Percentiles rank a stretch among this genome's conserved stretches.
phyloP scores from a whole-genome alignment of 2,329 filamentous ascomycete genomes.

The Madurella mycetomatis region DNA sequence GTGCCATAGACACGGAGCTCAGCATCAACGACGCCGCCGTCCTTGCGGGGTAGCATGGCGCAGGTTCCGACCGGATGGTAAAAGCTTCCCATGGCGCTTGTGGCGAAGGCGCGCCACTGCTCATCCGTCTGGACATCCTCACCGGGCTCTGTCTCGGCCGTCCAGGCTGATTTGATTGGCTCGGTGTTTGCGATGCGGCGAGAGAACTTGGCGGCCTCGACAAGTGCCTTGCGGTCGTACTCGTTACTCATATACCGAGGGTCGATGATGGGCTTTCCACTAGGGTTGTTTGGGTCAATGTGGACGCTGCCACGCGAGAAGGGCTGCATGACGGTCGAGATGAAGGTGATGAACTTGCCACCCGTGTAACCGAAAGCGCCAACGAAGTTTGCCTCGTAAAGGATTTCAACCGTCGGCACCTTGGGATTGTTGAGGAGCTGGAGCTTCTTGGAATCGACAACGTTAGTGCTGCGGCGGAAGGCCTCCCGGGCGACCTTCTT shows the following conservation, averaged over 20 bases:
- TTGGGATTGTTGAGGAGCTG: conserved; percentile 33
- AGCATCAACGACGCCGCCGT: conserved; percentile 19
- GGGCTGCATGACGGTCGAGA: conserved; percentile 30
- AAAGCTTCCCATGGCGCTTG: conserved; percentile 7
- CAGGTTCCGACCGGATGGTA: conserved; percentile 20
- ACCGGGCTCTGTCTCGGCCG: conserved; percentile 33
- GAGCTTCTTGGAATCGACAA: conserved; percentile 35
- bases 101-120: conserved; percentile 11
- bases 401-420: conserved; percentile 39
- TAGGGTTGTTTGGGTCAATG: conserved; percentile 31
- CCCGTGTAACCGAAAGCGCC: conserved; percentile 27
- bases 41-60: conserved; percentile 17
- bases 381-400: conserved; percentile 42
- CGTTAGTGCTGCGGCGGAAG: conserved; percentile 23
- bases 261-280: conserved; percentile 31
- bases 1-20: conserved; percentile 17
- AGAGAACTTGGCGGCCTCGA: conserved; percentile 29
- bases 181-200: conserved; percentile 31
- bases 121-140: conserved; percentile 17
- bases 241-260: conserved; percentile 29
- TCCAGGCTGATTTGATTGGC: conserved; percentile 31
- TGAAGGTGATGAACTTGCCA: conserved; percentile 26
- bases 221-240: conserved; percentile 28
- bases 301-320: conserved; percentile 32
- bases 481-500: conserved; percentile 21